Evolutionary conservation across 768 basidiomycete genomes (phyloP).

Genomic region (Naganishia vaughanmartiniae): DNA sequence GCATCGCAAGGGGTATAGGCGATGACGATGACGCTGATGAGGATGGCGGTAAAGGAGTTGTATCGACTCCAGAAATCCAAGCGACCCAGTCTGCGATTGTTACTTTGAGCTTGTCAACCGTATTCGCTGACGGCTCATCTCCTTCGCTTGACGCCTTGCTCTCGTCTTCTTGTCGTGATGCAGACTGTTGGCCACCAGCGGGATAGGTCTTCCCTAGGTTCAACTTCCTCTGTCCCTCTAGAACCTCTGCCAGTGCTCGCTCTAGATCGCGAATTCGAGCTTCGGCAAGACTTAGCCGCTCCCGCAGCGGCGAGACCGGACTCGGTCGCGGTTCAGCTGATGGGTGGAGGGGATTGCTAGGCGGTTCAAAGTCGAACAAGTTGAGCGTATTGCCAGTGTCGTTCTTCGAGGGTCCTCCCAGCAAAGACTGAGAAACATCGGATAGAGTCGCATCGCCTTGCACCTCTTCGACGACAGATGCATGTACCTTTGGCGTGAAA

Average conservation of each 20-base stretch:
- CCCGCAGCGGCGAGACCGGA: not conserved
- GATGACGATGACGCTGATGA: no score
- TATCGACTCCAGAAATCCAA: not conserved
- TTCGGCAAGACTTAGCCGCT: not conserved
- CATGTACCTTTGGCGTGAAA: not conserved
- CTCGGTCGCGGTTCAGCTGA: not conserved
- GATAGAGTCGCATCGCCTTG: not conserved
- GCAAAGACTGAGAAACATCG: not conserved
- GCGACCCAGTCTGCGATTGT: not conserved
- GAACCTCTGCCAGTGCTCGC: conserved; percentile 5
- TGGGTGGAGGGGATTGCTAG: not conserved
- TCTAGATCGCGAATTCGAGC: conserved; percentile 9
- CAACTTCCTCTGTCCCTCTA: not conserved
- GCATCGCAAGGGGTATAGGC: not conserved
- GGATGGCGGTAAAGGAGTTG: not conserved
- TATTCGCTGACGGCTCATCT: not conserved
- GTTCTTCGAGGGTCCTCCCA: not conserved
- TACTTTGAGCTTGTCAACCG: not conserved
- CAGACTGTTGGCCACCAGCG: not conserved
- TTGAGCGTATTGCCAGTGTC: not conserved
- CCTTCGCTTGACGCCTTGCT: not conserved
- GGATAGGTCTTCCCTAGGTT: no score
- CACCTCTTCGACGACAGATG: not conserved
- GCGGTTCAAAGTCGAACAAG: not conserved
- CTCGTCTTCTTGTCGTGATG: not conserved